These are phyloP conservation scores for Neltuma alba DNA, from an alignment of 306 rosid species.

Conservation along the genomic window DNA sequence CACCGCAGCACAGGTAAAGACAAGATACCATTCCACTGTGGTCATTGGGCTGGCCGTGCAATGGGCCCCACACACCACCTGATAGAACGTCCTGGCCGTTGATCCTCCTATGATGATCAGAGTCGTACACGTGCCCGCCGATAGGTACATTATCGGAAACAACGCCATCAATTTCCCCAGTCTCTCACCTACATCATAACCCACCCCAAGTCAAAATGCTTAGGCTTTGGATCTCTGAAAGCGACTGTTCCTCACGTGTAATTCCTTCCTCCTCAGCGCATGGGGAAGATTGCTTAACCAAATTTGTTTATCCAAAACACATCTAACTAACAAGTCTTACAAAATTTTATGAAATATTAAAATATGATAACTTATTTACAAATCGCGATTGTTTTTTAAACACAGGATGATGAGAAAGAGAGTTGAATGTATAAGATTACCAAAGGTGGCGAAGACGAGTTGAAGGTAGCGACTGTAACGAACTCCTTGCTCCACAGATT, in stretches of 20 bases:
- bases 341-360: no score
- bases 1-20: not conserved
- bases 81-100: constrained; percentile 15
- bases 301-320: no score
- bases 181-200: not conserved
- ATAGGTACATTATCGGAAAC: constrained; percentile 2
- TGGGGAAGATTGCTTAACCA: not conserved
- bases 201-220: not conserved
- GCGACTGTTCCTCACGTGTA: not conserved
- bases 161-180: not conserved
- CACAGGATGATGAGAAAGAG: not conserved
- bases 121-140: constrained; percentile 10
- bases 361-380: no score
- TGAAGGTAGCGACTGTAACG: constrained; percentile 19
- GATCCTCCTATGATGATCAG: constrained; percentile 17
- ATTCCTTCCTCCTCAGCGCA: not conserved
- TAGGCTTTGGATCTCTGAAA: not conserved
- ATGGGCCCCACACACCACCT: not conserved
- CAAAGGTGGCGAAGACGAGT: constrained; percentile 4
- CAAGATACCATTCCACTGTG: constrained; percentile 22
- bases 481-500: not conserved
- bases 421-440: not conserved
- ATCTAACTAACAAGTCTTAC: no score
- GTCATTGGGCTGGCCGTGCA: not conserved
- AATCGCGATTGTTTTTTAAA: not conserved